Percentiles rank a stretch among this genome's conserved stretches.
Evolutionary conservation across 148 eudicot species (phyloP).

Genomic region (Polygonum maritimum): DNA sequence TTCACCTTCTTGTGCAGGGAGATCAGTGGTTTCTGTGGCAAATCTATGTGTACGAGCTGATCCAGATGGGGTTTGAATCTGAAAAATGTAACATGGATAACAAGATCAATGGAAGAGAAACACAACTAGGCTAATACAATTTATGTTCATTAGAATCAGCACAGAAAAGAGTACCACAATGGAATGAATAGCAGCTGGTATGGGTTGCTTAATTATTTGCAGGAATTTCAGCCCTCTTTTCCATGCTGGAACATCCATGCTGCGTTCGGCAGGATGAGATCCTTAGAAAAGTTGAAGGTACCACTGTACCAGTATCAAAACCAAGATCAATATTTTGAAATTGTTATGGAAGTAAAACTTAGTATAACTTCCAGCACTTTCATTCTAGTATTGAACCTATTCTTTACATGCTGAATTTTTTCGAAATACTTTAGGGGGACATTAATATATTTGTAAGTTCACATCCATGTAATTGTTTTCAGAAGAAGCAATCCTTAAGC

Average conservation of each 20-base stretch:
- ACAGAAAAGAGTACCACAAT: conserved; percentile 48
- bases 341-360: neutral
- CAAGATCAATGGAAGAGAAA: neutral
- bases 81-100: conserved; percentile 16
- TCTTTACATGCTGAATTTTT: neutral
- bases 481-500: neutral
- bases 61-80: conserved; percentile 93
- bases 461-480: no score
- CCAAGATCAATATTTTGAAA: conserved; percentile 14
- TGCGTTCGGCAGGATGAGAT: conserved; percentile 98
- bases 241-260: conserved; percentile 99
- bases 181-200: conserved; percentile 93
- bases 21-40: conserved; percentile 87
- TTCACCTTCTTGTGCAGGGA: conserved; percentile 95
- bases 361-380: neutral
- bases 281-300: conserved; percentile 84
- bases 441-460: neutral
- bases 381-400: neutral
- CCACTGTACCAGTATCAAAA: conserved; percentile 64
- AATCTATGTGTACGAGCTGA: conserved; percentile 80
- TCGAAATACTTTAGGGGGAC: neutral
- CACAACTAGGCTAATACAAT: neutral
- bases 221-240: conserved; percentile 75
- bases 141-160: neutral
- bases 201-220: conserved; percentile 51